Evolutionary conservation across 495 filamentous ascomycete genomes (phyloP).

Genomic region (Aspergillus hancockii): DNA sequence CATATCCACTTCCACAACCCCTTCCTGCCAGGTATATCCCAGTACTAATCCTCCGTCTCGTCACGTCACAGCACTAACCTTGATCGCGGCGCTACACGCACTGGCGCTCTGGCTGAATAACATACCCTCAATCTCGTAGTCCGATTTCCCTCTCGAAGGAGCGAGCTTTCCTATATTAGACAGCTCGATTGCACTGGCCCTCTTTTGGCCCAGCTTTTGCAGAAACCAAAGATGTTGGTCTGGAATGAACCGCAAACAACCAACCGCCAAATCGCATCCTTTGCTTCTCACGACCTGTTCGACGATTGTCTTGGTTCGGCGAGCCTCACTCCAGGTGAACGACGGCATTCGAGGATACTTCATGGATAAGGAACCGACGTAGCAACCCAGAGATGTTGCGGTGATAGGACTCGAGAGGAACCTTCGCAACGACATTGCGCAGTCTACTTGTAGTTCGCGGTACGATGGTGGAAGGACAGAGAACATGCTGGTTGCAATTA

Average conservation of each 20-base stretch:
- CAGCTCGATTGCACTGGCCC: slow-evolving; percentile 10
- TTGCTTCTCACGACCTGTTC: slow-evolving; percentile 4
- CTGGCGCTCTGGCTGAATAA: slow-evolving; percentile 18
- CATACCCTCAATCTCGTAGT: slow-evolving; percentile 12
- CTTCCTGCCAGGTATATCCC: slow-evolving; percentile 18
- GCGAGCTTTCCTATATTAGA: slow-evolving; percentile 12
- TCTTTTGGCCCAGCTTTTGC: slow-evolving; percentile 12
- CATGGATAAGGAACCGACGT: slow-evolving; percentile 5
- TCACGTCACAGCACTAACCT: slow-evolving; percentile 17
- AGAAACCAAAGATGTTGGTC: slow-evolving; percentile 16
- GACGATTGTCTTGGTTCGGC: slow-evolving; percentile 9
- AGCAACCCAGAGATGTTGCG: slow-evolving; percentile 11
- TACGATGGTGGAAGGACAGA: slow-evolving; percentile 8
- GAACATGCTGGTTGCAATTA: slow-evolving; percentile 3
- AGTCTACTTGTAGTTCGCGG: slow-evolving; percentile 6
- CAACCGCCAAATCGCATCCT: slow-evolving; percentile 14
- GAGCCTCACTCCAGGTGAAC: slow-evolving; percentile 9
- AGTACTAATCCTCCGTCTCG: slow-evolving; percentile 12
- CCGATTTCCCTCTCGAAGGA: neutral
- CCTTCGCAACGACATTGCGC: slow-evolving; percentile 9
- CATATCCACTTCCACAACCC: slow-evolving; percentile 1
- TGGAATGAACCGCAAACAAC: slow-evolving; percentile 12
- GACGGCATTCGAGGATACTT: slow-evolving; percentile 1
- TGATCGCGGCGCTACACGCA: slow-evolving; percentile 17
- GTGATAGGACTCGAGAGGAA: slow-evolving; percentile 9